Evolutionary conservation across 495 filamentous ascomycete genomes (phyloP), one percentile per base, ranked within the genome.

Genomic region (Penicillium maclennaniae): DNA sequence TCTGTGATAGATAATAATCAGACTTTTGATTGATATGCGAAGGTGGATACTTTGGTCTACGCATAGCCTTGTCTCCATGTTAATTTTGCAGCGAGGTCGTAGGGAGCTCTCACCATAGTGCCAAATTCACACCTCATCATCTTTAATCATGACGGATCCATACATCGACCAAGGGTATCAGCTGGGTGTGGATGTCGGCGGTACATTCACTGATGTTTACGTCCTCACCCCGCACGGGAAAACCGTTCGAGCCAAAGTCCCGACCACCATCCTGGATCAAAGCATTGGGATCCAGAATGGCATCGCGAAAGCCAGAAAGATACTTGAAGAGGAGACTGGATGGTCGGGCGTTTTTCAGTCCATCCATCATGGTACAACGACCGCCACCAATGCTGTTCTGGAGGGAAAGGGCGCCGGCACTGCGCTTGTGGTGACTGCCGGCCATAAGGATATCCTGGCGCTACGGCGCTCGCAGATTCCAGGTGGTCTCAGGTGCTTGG

Each of bases 131-230:
- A 12, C 4, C 31, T 7, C 8, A 14, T 10, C 5, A 1, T 34
- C 31, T 14, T 34, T 12, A 9, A 34, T 12, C 7, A 45, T 45
- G 43, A 16, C 23, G 3, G 43, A 28, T n/a, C 2, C 43, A n/a
- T 26, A 34, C 15, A 28, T 4, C 14, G 39, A 51, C 12, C 44
- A 58, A 5, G 63, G 60, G 7, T 69, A 68, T 45, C 65, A 69
- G 23, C 69, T 76, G 5, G 72, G 72, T 8, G 70, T 70, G 7
- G 72, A 76, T 41, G 70, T 76, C 6, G 73, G 70, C 16, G 72
- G 77, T 42, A 79, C 77, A 16, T 80, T 80, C 61, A 80, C 76
- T 2, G 77, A 80, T 44, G 67, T 79, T 3, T 73, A 66, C 43
- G 70, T 71, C 14, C 66, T 80, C 56, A 68, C 70, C 6, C 75